Percentiles rank a stretch among this genome's conserved stretches.
phyloP scores from a whole-genome alignment of 1,284 basidiomycete species.

The Cryptococcus sp. region DNA sequence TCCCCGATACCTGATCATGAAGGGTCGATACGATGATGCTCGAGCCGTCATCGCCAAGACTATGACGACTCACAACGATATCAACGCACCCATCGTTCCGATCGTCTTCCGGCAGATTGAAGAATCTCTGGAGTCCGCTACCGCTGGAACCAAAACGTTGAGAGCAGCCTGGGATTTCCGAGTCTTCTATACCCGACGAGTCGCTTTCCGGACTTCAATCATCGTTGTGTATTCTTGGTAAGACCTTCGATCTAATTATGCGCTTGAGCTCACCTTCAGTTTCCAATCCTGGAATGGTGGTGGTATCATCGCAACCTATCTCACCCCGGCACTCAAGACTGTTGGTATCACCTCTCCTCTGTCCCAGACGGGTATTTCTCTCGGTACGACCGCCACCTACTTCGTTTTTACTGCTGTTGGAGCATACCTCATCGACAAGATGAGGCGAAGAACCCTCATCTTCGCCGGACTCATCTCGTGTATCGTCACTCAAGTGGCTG shows the following conservation, averaged over 20 bases:
- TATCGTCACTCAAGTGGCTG: slow-evolving; percentile 17
- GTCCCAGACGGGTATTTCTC: slow-evolving; percentile 27
- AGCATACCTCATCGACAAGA: slow-evolving; percentile 21
- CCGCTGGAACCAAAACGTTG: slow-evolving; percentile 32
- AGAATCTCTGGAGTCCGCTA: slow-evolving; percentile 40
- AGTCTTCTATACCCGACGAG: slow-evolving; percentile 51
- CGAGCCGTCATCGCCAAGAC: slow-evolving; percentile 26
- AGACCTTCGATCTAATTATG: too few relatives aligned
- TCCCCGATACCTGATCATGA: not conserved
- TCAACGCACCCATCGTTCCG: slow-evolving; percentile 54
- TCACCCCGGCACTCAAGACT: slow-evolving; percentile 18
- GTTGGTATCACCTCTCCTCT: slow-evolving; percentile 27
- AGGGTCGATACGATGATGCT: slow-evolving; percentile 19
- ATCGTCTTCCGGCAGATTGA: slow-evolving; percentile 57
- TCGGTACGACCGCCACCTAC: slow-evolving; percentile 30
- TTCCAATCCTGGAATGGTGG: slow-evolving; percentile 31
- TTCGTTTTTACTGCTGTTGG: slow-evolving; percentile 30
- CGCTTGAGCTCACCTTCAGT: slow-evolving; percentile 52
- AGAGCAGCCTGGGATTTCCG: slow-evolving; percentile 54
- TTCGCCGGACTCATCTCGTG: slow-evolving; percentile 20
- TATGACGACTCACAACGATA: slow-evolving; percentile 53
- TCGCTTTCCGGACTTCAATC: not conserved
- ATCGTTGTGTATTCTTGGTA: not conserved
- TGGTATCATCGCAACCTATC: slow-evolving; percentile 42
- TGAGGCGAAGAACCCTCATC: slow-evolving; percentile 30